Conservation (phyloP, 371 early-diverging fungal species). For the Scutellospora calospora region DNA sequence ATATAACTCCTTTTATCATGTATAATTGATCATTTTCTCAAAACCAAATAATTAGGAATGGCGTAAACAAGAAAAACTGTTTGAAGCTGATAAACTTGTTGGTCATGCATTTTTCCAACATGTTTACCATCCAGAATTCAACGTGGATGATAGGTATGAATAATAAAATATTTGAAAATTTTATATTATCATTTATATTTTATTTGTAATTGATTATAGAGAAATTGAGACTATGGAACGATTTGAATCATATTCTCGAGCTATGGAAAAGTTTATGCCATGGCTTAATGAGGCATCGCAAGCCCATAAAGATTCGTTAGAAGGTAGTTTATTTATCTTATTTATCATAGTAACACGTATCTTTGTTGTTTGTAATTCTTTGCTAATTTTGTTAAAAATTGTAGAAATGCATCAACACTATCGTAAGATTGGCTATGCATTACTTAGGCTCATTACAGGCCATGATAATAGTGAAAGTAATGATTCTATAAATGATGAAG, state of each 20-base stretch:
- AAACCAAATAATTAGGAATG: slow-evolving; percentile 49
- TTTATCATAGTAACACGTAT: not conserved
- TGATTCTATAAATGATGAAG: slow-evolving; percentile 53
- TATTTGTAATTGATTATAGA: slow-evolving; percentile 38
- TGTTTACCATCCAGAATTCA: slow-evolving; percentile 60
- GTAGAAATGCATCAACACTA: slow-evolving; percentile 50
- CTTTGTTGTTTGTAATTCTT: not conserved
- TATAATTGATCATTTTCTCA: no score
- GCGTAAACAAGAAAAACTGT: slow-evolving; percentile 52
- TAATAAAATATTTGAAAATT: slow-evolving; percentile 44
- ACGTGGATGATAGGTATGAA: slow-evolving; percentile 54
- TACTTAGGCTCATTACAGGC: slow-evolving; percentile 52
- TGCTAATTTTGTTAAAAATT: no score
- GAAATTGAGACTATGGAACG: slow-evolving; percentile 54
- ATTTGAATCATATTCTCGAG: slow-evolving; percentile 52
- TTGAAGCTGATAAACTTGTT: slow-evolving; percentile 51
- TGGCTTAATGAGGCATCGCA: slow-evolving; percentile 49
- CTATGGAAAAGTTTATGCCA: slow-evolving; percentile 54
- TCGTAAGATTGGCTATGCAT: slow-evolving; percentile 49
- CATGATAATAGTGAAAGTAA: slow-evolving; percentile 49
- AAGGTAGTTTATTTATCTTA: slow-evolving; percentile 42
- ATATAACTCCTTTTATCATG: no score
- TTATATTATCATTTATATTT: not conserved
- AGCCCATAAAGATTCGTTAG: slow-evolving; percentile 51
- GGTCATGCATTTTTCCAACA: slow-evolving; percentile 55